A percentile compares a stretch with the other conserved stretches of the same genome.
Evolutionary conservation across 2,329 filamentous ascomycete species (phyloP).

Genomic region (Cyanodermella asteris): DNA sequence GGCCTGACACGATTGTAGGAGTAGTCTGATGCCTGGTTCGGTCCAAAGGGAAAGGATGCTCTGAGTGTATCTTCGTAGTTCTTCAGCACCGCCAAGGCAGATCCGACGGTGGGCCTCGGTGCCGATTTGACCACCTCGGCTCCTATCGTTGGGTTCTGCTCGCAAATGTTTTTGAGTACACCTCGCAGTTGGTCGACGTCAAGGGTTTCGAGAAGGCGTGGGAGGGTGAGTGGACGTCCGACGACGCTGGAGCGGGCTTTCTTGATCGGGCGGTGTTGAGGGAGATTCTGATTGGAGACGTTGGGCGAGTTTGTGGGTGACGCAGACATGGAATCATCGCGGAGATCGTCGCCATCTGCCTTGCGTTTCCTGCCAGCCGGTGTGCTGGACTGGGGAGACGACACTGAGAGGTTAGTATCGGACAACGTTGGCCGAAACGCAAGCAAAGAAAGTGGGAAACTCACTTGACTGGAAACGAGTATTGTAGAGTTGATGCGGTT

Average conservation of each 20-base stretch:
- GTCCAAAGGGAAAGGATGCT: conserved; percentile 59
- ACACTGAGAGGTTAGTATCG: conserved; percentile 6
- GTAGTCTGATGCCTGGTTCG: conserved; percentile 7
- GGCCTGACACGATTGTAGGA: conserved; percentile 79
- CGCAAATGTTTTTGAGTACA: conserved; percentile 77
- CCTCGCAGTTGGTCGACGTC: conserved; percentile 65
- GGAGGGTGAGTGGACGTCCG: conserved; percentile 41
- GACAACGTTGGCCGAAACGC: conserved; percentile 6
- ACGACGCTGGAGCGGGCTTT: conserved; percentile 45
- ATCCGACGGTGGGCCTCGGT: conserved; percentile 65
- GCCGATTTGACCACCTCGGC: conserved; percentile 66
- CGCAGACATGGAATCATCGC: conserved; percentile 72
- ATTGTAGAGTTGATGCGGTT: conserved; percentile 41
- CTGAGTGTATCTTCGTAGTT: conserved; percentile 64
- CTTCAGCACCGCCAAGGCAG: conserved; percentile 57
- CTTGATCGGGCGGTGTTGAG: conserved; percentile 45
- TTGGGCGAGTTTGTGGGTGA: conserved; percentile 70
- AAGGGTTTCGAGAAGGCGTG: conserved; percentile 81
- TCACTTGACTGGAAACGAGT: conserved; percentile 36
- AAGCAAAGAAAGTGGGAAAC: conserved; percentile 9
- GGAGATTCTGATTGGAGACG: conserved; percentile 44
- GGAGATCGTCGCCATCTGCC: conserved; percentile 44
- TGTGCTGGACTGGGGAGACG: conserved; percentile 12
- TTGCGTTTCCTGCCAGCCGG: conserved; percentile 54
- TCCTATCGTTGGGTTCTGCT: conserved; percentile 66